Base-by-base conservation (phyloP, 257 asterid genomes). In the Solanum habrochaites region DNA sequence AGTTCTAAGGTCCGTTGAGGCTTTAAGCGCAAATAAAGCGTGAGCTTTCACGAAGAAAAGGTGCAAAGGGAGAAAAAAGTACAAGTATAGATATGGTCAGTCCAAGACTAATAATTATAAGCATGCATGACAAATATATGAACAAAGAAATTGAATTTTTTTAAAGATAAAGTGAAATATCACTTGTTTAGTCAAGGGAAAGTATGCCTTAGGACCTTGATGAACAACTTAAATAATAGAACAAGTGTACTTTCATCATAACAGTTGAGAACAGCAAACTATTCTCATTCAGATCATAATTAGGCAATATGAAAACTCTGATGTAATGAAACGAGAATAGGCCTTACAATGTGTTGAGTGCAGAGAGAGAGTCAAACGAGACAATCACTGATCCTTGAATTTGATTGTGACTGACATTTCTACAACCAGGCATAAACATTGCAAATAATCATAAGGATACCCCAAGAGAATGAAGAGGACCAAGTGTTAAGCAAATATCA, bases 331-430 rank as follows among this genome's bases (percentile, higher is more conserved):
- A 27, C 40, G 20, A 78, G 39, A 16, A 25, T 58, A 21, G 40
- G 87, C 85, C 96, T 94, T 93, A 97, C 99, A 97, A 88, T 83
- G 95, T 92, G 85, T 98, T 89, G 90, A 97, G 99, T 86, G 93
- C 73, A 29, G 96, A 88, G 87, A 95, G 97, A 0, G 91, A 52
- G 82, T 85, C 89, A 92, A 94, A 95, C 92, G 89, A 88, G 84
- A 86, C 94, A 85, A 74, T 88, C 89, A 93, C 90, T 89, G 92
- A 93, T 60, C 96, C 98, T 86, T 93, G 94, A 85, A 97, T 73
- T 70, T 92, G 94, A 88, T 95, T 97, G 90, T 86, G 98, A 88
- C 98, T 93, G 64, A 91, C 85, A 88, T 97, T 92, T 88, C 98
- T 95, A 95, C 91, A 91, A 85, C 84, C 16, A 80, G 42, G 0